A percentile compares a stretch with the other conserved stretches of the same genome.
These are phyloP conservation scores for Wolfiporia cocos DNA, from an alignment of 1,284 basidiomycete species.

Conservation along the genomic window DNA sequence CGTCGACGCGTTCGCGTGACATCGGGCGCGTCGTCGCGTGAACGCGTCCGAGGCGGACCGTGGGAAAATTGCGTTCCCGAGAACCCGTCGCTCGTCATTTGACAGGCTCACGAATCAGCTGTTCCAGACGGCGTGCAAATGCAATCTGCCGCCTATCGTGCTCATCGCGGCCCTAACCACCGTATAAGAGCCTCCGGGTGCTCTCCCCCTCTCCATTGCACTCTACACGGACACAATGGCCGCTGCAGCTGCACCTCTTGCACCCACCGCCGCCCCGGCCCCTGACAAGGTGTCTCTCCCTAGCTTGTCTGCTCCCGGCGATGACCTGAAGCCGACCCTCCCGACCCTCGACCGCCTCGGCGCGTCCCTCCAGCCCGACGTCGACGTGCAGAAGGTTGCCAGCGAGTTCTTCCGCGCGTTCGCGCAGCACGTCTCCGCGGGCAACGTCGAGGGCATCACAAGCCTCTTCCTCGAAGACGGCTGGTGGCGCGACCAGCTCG, in stretches of 20 bases:
- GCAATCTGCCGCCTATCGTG: too few relatives aligned
- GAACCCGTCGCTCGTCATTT: conserved; percentile 4
- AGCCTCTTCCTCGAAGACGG: conserved; percentile 38
- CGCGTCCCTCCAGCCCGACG: conserved; percentile 25
- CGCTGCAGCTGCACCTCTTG: neutral
- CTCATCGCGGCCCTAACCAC: neutral
- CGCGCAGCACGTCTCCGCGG: conserved; percentile 25
- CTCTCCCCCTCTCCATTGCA: neutral
- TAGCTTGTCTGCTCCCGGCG: conserved; percentile 9
- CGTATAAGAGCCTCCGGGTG: neutral
- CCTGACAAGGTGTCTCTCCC: neutral
- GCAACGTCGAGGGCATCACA: conserved; percentile 31
- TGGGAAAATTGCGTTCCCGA: conserved; percentile 2
- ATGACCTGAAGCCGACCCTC: conserved; percentile 21
- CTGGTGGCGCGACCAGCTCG: conserved; percentile 56
- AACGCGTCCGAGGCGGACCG: neutral
- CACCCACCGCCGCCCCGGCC: neutral
- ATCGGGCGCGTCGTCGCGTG: neutral
- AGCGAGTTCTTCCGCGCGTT: conserved; percentile 42
- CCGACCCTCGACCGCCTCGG: conserved; percentile 42
- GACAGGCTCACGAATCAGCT: neutral
- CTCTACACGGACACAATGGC: neutral
- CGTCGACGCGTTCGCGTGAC: too few relatives aligned
- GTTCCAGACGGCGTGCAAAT: too few relatives aligned
- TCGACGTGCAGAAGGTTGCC: conserved; percentile 33